These are phyloP conservation scores for Cucumis cinereus DNA, from an alignment of 306 rosid species.

Conservation along the genomic window DNA sequence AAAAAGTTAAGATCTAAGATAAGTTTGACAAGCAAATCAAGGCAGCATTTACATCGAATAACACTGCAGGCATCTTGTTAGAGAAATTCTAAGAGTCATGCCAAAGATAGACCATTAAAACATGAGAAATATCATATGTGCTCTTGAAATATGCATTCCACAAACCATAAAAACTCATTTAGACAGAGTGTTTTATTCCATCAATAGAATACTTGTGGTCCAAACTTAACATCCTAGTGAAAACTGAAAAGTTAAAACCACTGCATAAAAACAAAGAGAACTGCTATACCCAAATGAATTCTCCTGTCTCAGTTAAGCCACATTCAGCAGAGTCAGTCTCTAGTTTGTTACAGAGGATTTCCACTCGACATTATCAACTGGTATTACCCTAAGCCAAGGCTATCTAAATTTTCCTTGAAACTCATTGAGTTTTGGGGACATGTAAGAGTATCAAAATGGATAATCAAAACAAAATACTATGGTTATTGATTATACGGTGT, in stretches of 20 bases:
- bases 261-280: neutral
- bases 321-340: neutral
- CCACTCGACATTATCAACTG: neutral
- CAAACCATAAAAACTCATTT: neutral
- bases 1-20: neutral
- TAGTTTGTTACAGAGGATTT: neutral
- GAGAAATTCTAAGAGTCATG: neutral
- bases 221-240: neutral
- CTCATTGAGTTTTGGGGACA: too few species aligned
- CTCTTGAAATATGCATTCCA: neutral
- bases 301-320: neutral
- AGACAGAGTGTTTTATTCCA: neutral
- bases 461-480: neutral
- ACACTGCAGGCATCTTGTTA: neutral
- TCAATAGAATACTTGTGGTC: neutral
- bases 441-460: neutral
- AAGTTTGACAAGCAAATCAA: neutral
- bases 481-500: neutral
- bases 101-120: neutral
- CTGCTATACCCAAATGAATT: neutral
- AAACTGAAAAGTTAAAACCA: neutral
- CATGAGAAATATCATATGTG: neutral
- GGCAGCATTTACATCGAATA: neutral
- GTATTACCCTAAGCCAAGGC: neutral
- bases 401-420: neutral